Evolutionary conservation across 495 filamentous ascomycete genomes (phyloP).

Genomic region (Trichoderma parareesei): DNA sequence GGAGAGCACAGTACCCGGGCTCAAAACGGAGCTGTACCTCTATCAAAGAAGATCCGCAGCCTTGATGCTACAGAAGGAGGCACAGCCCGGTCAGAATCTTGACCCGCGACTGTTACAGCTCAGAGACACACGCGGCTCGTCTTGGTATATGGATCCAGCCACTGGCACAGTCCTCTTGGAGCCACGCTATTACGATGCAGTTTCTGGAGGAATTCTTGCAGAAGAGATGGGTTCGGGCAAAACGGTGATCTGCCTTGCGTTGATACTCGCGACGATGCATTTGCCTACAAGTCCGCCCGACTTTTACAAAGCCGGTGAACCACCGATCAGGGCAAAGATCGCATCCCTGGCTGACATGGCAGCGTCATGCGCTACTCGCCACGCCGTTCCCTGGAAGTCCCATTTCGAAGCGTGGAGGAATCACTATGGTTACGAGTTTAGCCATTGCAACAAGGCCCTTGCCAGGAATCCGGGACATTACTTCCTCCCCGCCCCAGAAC

Average conservation of each 20-base stretch:
- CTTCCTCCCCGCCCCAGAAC: constrained; percentile 38
- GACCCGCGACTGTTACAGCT: constrained; percentile 64
- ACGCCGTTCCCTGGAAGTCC: constrained; percentile 60
- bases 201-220: constrained; percentile 68
- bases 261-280: constrained; percentile 72
- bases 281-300: constrained; percentile 58
- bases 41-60: constrained; percentile 81
- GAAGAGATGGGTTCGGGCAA: constrained; percentile 73
- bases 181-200: constrained; percentile 63
- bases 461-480: constrained; percentile 47
- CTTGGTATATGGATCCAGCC: constrained; percentile 68
- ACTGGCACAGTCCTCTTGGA: constrained; percentile 51
- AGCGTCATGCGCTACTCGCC: constrained; percentile 55
- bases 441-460: constrained; percentile 48
- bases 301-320: constrained; percentile 11
- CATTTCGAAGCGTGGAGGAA: constrained; percentile 39
- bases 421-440: constrained; percentile 30
- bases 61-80: constrained; percentile 77
- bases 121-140: constrained; percentile 48
- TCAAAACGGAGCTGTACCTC: constrained; percentile 61
- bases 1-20: constrained; percentile 43
- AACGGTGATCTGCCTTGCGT: constrained; percentile 76
- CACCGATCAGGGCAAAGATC: constrained; percentile 16
- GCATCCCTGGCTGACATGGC: constrained; percentile 52
- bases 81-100: constrained; percentile 50